Evolutionary conservation across 805 yeast genomes (phyloP).

Genomic region (Wickerhamiella alocasiicola): DNA sequence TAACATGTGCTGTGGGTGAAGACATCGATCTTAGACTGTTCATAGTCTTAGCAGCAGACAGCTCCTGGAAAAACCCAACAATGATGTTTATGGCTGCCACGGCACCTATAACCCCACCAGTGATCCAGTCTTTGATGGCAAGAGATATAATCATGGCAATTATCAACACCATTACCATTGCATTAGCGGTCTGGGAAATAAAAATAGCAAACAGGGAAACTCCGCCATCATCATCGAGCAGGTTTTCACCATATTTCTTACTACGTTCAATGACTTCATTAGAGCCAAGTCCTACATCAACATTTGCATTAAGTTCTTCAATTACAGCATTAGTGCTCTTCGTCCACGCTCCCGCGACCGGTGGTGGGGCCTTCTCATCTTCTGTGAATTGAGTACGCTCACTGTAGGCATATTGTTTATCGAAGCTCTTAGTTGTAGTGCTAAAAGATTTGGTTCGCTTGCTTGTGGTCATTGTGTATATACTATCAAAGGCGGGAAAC

Average conservation of each 20-base stretch:
- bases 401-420: conserved; percentile 3
- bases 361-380: conserved; percentile 4
- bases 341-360: conserved; percentile 19
- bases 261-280: conserved; percentile 25
- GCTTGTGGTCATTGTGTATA: neutral
- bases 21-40: conserved; percentile 53
- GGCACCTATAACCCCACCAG: conserved; percentile 67
- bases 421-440: neutral
- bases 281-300: conserved; percentile 37
- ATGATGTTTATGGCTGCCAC: conserved; percentile 51
- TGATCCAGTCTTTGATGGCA: conserved; percentile 66
- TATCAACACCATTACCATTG: conserved; percentile 63
- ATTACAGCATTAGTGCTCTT: conserved; percentile 30
- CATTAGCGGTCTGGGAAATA: conserved; percentile 58
- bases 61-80: conserved; percentile 61
- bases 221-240: conserved; percentile 46
- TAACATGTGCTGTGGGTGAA: conserved; percentile 58
- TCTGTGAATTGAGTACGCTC: conserved; percentile 4
- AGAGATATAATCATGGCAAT: conserved; percentile 60
- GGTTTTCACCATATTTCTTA: conserved; percentile 41
- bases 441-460: neutral
- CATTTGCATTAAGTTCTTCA: conserved; percentile 31
- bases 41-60: conserved; percentile 68
- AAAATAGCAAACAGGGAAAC: conserved; percentile 44
- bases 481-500: too few relatives aligned